phyloP scores from a whole-genome alignment of 1,284 basidiomycete species.

The Moesziomyces antarcticus region DNA sequence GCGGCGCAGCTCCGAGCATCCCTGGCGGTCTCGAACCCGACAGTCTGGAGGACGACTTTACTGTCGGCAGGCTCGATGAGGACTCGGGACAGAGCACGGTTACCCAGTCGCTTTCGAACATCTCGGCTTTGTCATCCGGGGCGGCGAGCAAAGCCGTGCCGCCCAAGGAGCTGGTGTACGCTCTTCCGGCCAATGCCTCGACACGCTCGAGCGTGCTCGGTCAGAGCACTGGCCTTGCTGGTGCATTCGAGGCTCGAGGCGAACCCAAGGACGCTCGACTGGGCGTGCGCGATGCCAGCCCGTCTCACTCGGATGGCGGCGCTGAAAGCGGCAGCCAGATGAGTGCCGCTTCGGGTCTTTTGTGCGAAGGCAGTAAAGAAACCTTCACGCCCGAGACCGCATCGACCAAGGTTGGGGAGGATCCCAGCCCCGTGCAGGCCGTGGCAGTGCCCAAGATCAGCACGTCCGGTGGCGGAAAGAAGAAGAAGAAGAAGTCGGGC shows the following conservation, averaged over 20 bases:
- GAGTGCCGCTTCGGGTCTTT: conserved; percentile 23
- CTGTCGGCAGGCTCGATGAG: conserved; percentile 38
- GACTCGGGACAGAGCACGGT: conserved; percentile 20
- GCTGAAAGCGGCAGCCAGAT: conserved; percentile 23
- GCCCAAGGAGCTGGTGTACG: conserved; percentile 31
- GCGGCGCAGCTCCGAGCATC: background rate
- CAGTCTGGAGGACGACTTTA: conserved; percentile 40
- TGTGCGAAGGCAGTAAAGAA: conserved; percentile 38
- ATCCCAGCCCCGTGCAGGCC: background rate
- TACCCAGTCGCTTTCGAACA: conserved; percentile 12
- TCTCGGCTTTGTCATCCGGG: conserved; percentile 1
- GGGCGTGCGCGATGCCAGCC: conserved; percentile 18
- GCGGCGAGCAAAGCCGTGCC: background rate
- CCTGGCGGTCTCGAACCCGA: conserved; percentile 2
- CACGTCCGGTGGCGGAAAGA: conserved; percentile 33
- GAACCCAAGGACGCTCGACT: conserved; percentile 1
- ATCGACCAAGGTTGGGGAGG: background rate
- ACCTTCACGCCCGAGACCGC: conserved; percentile 17
- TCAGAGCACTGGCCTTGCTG: conserved; percentile 25
- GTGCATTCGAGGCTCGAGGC: conserved; percentile 8
- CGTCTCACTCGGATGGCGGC: conserved; percentile 17
- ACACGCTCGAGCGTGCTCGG: conserved; percentile 36
- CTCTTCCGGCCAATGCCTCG: conserved; percentile 26
- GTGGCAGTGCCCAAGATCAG: conserved; percentile 5
- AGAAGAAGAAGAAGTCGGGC: conserved; percentile 31